phyloP scores from a whole-genome alignment of 1,284 basidiomycete genomes.

The Ceratobasidium papillatum region DNA sequence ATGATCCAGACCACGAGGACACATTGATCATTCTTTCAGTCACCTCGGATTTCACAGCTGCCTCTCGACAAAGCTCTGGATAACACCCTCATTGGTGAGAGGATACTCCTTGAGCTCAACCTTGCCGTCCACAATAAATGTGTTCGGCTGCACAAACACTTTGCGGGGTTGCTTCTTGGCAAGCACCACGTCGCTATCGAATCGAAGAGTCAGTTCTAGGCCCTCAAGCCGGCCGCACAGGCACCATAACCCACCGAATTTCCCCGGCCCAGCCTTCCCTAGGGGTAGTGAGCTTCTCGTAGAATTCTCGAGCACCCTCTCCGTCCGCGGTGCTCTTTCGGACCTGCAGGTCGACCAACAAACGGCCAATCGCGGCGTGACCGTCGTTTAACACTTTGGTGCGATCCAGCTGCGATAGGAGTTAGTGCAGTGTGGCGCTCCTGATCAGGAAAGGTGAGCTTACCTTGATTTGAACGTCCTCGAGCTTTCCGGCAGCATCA shows the following conservation, averaged over 20 bases:
- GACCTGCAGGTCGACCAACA: constrained; percentile 80
- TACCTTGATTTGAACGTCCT: constrained; percentile 75
- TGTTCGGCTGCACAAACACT: constrained; percentile 83
- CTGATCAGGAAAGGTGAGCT: constrained; percentile 45
- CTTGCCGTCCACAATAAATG: constrained; percentile 68
- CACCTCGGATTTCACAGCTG: constrained; percentile 53
- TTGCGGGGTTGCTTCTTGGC: constrained; percentile 84
- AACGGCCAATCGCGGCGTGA: constrained; percentile 69
- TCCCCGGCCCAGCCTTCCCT: constrained; percentile 74
- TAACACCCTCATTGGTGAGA: constrained; percentile 71
- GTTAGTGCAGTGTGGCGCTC: not conserved
- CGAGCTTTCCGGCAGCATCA: constrained; percentile 63
- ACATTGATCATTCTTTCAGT: not conserved
- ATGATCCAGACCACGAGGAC: not conserved
- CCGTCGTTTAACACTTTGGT: constrained; percentile 70
- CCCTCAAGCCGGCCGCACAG: constrained; percentile 8
- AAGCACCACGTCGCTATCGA: constrained; percentile 65
- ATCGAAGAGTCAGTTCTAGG: constrained; percentile 8
- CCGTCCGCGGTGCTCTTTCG: constrained; percentile 85
- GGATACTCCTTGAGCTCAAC: constrained; percentile 81
- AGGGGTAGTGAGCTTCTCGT: constrained; percentile 77
- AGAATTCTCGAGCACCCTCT: constrained; percentile 74
- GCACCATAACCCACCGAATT: constrained; percentile 58
- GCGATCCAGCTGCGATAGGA: constrained; percentile 68
- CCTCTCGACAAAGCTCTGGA: constrained; percentile 82